These are phyloP conservation scores for Pseudogymnoascus sp. DNA, from an alignment of 2,329 filamentous ascomycete genomes.

Conservation along the genomic window DNA sequence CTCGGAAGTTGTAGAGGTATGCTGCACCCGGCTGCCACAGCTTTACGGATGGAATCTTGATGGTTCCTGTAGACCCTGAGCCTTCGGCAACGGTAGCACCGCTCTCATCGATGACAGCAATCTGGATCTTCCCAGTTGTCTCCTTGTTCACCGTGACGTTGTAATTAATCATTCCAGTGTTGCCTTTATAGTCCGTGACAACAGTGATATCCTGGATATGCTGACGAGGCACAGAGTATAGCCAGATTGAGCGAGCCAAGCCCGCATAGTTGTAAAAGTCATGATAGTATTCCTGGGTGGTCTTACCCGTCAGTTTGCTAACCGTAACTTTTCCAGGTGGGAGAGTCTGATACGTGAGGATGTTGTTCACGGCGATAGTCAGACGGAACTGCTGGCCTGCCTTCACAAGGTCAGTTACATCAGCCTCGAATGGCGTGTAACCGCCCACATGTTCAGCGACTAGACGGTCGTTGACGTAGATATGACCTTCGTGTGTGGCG, in stretches of 20 bases:
- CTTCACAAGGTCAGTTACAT: slow-evolving; percentile 18
- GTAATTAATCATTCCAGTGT: slow-evolving; percentile 11
- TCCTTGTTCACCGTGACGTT: slow-evolving; percentile 1
- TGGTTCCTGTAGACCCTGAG: slow-evolving; percentile 11
- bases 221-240: slow-evolving; percentile 20
- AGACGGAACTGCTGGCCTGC: slow-evolving; percentile 23
- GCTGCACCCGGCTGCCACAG: slow-evolving; percentile 25
- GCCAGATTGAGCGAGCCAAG: slow-evolving; percentile 24
- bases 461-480: slow-evolving; percentile 24
- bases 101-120: slow-evolving; percentile 13
- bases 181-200: slow-evolving; percentile 16
- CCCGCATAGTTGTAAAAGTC: slow-evolving; percentile 29
- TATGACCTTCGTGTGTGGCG: slow-evolving; percentile 23
- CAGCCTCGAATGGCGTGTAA: slow-evolving; percentile 25
- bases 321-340: neutral
- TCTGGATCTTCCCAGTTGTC: neutral
- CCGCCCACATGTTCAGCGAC: slow-evolving; percentile 23
- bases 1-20: slow-evolving; percentile 23
- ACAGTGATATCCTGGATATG: slow-evolving; percentile 22
- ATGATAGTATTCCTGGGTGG: slow-evolving; percentile 23
- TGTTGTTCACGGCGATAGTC: slow-evolving; percentile 27
- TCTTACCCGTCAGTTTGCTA: slow-evolving; percentile 14
- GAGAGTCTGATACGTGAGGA: slow-evolving; percentile 21
- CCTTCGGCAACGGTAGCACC: slow-evolving; percentile 9
- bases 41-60: slow-evolving; percentile 15